These are phyloP conservation scores for Torulaspora globosa DNA, from an alignment of 1,139 yeast species.

Conservation along the genomic window DNA sequence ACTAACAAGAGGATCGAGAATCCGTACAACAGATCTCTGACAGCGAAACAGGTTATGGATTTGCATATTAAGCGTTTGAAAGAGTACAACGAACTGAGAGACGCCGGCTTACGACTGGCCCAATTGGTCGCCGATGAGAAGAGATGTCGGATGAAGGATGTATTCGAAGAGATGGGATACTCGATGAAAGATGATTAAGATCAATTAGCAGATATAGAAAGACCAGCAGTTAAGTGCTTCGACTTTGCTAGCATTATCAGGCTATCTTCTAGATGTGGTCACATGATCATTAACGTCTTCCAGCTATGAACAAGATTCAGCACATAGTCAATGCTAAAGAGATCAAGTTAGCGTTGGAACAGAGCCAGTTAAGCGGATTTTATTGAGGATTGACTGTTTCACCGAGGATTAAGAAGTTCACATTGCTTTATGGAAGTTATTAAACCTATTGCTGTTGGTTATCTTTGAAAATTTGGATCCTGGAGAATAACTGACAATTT, in stretches of 20 bases:
- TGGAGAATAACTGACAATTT: background rate
- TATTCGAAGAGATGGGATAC: constrained; percentile 35
- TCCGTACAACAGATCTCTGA: background rate
- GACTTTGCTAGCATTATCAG: background rate
- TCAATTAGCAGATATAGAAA: background rate
- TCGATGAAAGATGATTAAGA: constrained; percentile 12
- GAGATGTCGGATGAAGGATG: constrained; percentile 24
- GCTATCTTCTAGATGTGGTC: background rate
- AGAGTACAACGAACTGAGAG: constrained; percentile 36
- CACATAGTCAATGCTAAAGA: background rate
- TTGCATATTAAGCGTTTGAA: constrained; percentile 32
- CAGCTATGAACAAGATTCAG: background rate
- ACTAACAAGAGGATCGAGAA: background rate
- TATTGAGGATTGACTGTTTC: background rate
- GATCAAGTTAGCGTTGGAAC: background rate
- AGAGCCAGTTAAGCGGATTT: background rate
- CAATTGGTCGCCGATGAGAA: constrained; percentile 35
- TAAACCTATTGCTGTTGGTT: background rate
- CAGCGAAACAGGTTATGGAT: constrained; percentile 17
- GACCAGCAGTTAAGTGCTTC: background rate
- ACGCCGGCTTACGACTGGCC: constrained; percentile 31
- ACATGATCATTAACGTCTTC: background rate
- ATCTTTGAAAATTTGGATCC: background rate
- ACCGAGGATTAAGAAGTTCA: background rate
- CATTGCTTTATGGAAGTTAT: background rate